These are phyloP conservation scores for Penicillium nordicum DNA, from an alignment of 2,329 filamentous ascomycete species.

Conservation along the genomic window DNA sequence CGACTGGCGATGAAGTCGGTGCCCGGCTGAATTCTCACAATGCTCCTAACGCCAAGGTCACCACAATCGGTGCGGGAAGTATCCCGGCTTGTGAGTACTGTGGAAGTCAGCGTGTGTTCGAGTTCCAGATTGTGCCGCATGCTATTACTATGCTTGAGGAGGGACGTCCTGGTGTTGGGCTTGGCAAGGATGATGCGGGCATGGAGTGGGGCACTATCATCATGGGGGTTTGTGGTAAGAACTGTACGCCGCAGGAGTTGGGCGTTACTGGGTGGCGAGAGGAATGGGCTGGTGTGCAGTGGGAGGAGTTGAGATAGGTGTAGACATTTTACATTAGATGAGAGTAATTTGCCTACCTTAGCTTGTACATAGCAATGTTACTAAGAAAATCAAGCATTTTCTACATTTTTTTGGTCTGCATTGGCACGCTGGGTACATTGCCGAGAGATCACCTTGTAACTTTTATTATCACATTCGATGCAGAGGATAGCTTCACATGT, in stretches of 20 bases:
- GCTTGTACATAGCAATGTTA: not conserved
- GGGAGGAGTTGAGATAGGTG: conserved; percentile 65
- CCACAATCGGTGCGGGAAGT: conserved; percentile 30
- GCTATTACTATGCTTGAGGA: conserved; percentile 85
- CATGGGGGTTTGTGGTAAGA: conserved; percentile 74
- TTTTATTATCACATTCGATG: too few species aligned
- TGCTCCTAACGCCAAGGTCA: conserved; percentile 25
- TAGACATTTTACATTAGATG: not conserved
- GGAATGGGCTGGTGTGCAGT: conserved; percentile 98
- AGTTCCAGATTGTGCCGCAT: conserved; percentile 88
- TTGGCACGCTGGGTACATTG: not conserved
- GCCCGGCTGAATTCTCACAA: conserved; percentile 51
- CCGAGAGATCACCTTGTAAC: too few species aligned
- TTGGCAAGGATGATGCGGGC: conserved; percentile 62
- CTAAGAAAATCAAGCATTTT: not conserved
- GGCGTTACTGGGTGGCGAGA: conserved; percentile 76
- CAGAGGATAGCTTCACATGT: too few species aligned
- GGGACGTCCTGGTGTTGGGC: conserved; percentile 58
- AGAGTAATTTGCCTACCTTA: not conserved
- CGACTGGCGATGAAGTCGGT: conserved; percentile 70
- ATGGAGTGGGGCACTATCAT: conserved; percentile 99
- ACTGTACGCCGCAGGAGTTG: conserved; percentile 65
- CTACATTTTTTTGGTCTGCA: not conserved
- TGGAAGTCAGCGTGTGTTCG: conserved; percentile 72
- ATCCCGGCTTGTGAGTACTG: conserved; percentile 78